phyloP scores from a whole-genome alignment of 495 filamentous ascomycete species.

The Penicillium coffeae region DNA sequence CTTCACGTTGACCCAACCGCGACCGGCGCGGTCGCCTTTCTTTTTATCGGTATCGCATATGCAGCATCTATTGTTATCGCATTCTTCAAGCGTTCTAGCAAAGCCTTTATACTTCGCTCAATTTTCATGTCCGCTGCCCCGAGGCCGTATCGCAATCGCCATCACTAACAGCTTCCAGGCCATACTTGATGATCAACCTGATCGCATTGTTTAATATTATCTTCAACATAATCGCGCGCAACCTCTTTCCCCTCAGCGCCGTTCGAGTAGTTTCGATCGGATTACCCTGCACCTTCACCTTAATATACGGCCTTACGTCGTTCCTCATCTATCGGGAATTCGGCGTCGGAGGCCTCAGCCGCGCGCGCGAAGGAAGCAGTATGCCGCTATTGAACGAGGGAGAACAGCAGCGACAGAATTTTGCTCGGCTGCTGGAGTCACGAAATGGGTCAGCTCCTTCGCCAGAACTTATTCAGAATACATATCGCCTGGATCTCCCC shows the following conservation, averaged over 20 bases:
- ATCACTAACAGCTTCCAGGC: constrained; percentile 15
- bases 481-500: constrained; percentile 31
- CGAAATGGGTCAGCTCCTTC: constrained; percentile 14
- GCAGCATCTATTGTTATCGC: constrained; percentile 20
- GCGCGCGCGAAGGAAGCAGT: constrained; percentile 4
- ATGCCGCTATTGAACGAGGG: constrained; percentile 31
- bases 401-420: constrained; percentile 36
- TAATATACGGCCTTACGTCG: constrained; percentile 25
- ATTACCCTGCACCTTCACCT: constrained; percentile 21
- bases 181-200: constrained; percentile 24
- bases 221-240: constrained; percentile 28
- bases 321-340: constrained; percentile 22
- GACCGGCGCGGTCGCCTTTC: constrained; percentile 15
- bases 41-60: constrained; percentile 27
- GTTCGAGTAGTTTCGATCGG: constrained; percentile 22
- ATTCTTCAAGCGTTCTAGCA: constrained; percentile 18
- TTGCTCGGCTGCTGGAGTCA: constrained; percentile 29
- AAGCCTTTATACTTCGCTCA: constrained; percentile 23
- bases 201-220: constrained; percentile 31
- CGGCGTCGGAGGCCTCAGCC: constrained; percentile 3
- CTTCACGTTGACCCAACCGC: constrained; percentile 14
- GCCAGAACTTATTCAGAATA: constrained; percentile 26
- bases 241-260: constrained; percentile 20
- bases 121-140: constrained; percentile 22
- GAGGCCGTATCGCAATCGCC: not conserved